Conservation (phyloP, 1,139 yeast genomes). For the Geotrichum citri-aurantii region DNA sequence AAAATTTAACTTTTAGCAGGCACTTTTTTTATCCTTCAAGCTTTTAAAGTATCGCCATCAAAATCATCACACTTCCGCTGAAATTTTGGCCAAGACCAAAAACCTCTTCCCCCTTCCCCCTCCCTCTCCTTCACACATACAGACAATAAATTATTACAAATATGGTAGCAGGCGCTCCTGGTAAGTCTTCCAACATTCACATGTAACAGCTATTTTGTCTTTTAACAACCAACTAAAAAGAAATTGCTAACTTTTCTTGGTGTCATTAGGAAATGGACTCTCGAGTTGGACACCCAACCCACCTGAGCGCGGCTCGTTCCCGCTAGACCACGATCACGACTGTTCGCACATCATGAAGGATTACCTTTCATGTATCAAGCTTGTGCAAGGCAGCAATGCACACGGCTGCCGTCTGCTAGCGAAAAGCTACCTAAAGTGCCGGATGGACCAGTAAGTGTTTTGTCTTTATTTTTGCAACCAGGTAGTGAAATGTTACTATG, state of each 20-base stretch:
- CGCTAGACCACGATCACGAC: constrained; percentile 85
- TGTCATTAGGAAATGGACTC: constrained; percentile 17
- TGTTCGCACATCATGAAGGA: constrained; percentile 70
- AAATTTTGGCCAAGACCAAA: neutral
- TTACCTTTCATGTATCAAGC: constrained; percentile 72
- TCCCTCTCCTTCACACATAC: neutral
- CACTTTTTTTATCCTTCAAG: neutral
- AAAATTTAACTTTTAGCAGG: neutral
- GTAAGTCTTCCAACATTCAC: neutral
- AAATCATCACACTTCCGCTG: too few relatives aligned
- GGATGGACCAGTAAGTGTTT: constrained; percentile 65
- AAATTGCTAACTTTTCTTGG: neutral
- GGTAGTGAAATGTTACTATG: neutral
- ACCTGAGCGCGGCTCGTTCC: constrained; percentile 95
- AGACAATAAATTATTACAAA: neutral
- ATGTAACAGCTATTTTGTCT: neutral
- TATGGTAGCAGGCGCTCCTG: constrained; percentile 16
- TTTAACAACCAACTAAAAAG: too few relatives aligned
- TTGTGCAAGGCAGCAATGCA: constrained; percentile 76
- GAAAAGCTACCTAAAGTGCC: constrained; percentile 70
- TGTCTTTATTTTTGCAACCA: neutral
- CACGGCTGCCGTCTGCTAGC: constrained; percentile 84
- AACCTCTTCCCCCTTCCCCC: neutral
- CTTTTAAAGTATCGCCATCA: too few relatives aligned
- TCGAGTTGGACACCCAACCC: constrained; percentile 64